phyloP scores from a whole-genome alignment of 2,329 filamentous ascomycete species.

The Ceratocystis lukuohia region DNA sequence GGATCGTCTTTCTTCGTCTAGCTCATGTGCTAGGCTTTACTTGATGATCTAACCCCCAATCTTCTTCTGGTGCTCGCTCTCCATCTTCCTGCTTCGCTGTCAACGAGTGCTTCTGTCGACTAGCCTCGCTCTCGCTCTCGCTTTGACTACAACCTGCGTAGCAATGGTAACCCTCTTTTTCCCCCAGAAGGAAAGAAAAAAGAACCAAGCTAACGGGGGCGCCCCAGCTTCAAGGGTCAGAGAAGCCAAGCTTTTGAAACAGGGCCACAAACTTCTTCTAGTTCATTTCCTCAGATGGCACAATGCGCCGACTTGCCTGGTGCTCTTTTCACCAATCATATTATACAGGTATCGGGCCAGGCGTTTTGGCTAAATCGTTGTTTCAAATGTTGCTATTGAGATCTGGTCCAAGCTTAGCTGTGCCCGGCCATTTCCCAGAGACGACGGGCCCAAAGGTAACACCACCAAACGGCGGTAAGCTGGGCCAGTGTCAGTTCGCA shows the following conservation, averaged over 20 bases:
- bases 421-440: neutral
- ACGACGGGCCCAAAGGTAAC: neutral
- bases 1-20: neutral
- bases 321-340: neutral
- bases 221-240: neutral
- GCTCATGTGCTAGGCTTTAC: neutral
- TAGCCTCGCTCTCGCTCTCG: neutral
- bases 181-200: neutral
- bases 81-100: neutral
- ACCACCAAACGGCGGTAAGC: neutral
- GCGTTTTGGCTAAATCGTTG: neutral
- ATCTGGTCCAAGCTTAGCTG: slow-evolving; percentile 1
- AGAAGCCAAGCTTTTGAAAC: slow-evolving; percentile 5
- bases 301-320: neutral
- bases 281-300: slow-evolving; percentile 7
- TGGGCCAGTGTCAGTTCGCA: no score
- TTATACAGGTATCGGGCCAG: neutral
- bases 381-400: neutral
- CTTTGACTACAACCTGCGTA: neutral
- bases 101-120: neutral
- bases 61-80: neutral
- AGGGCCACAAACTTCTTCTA: slow-evolving; percentile 6
- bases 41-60: neutral
- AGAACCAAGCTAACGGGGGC: no score
- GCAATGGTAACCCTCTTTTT: neutral